Evolutionary conservation across 2,329 filamentous ascomycete genomes (phyloP).

Genomic region (Plectosphaerella plurivora): DNA sequence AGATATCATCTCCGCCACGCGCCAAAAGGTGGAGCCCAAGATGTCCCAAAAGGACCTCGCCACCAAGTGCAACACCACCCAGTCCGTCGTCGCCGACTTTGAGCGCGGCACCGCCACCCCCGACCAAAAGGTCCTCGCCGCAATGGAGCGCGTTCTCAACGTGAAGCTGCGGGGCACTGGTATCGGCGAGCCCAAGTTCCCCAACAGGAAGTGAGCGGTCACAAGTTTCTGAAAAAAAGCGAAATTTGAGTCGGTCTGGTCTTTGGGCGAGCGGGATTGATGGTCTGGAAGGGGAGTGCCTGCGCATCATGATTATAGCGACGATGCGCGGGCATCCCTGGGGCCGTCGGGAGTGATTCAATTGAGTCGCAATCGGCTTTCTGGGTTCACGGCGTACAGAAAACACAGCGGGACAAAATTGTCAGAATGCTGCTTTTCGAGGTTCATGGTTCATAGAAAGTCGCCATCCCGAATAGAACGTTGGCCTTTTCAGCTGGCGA

Average conservation of each 20-base stretch:
- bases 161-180: slow-evolving; percentile 81
- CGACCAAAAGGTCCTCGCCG: slow-evolving; percentile 75
- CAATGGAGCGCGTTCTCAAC: slow-evolving; percentile 81
- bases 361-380: not conserved
- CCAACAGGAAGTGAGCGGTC: slow-evolving; percentile 57
- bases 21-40: slow-evolving; percentile 80
- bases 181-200: slow-evolving; percentile 80
- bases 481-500: slow-evolving; percentile 9
- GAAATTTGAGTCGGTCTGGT: slow-evolving; percentile 7
- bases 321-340: not conserved
- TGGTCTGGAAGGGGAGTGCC: not conserved
- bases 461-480: slow-evolving; percentile 12
- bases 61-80: slow-evolving; percentile 84
- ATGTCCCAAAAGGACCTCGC: slow-evolving; percentile 92
- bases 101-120: slow-evolving; percentile 75
- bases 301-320: not conserved
- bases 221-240: not conserved
- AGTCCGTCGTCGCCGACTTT: slow-evolving; percentile 74
- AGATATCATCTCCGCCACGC: slow-evolving; percentile 74
- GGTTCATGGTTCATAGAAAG: slow-evolving; percentile 11
- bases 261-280: slow-evolving; percentile 1
- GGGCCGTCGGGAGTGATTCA: not conserved
- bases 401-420: not conserved
- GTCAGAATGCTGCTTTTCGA: slow-evolving; percentile 4
- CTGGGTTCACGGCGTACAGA: not conserved